Evolutionary conservation across 768 basidiomycete species (phyloP).

Genomic region (Tylopilus subfusipes): DNA sequence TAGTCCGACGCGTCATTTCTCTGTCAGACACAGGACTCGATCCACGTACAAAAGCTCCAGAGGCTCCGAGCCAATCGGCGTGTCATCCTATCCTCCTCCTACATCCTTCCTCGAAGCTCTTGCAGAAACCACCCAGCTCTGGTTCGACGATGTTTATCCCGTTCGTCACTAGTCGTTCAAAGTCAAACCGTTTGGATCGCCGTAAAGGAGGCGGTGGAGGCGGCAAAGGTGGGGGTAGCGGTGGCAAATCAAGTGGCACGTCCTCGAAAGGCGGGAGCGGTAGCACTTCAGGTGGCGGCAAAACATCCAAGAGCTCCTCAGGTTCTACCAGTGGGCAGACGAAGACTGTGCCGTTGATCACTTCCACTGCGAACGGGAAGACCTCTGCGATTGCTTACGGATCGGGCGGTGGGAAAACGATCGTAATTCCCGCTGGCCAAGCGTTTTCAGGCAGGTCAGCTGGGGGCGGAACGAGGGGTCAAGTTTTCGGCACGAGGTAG

Average conservation of each 20-base stretch:
- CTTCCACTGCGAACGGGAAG: slow-evolving; percentile 22
- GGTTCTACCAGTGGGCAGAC: slow-evolving; percentile 2
- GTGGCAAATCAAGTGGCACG: no score
- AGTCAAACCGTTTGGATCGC: slow-evolving; percentile 12
- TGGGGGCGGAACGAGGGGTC: slow-evolving; percentile 50
- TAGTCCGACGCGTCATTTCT: no score
- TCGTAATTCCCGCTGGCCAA: slow-evolving; percentile 43
- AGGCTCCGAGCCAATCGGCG: no score
- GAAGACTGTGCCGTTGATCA: slow-evolving; percentile 17
- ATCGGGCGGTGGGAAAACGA: slow-evolving; percentile 27
- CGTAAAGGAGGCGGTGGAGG: slow-evolving; percentile 35
- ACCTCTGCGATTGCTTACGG: slow-evolving; percentile 32
- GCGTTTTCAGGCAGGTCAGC: slow-evolving; percentile 44
- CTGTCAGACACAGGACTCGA: no score
- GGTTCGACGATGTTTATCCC: slow-evolving; percentile 20
- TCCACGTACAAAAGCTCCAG: no score
- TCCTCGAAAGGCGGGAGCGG: slow-evolving; percentile 4
- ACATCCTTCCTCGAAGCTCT: no score
- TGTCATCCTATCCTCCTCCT: no score
- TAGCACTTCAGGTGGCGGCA: background rate
- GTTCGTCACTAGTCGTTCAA: slow-evolving; percentile 5
- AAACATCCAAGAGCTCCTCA: slow-evolving; percentile 5
- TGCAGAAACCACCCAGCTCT: background rate
- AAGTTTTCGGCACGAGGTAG: slow-evolving; percentile 45
- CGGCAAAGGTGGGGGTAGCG: slow-evolving; percentile 19